These are phyloP conservation scores for Komagataella kurtzmanii DNA, from an alignment of 805 yeast genomes.

Conservation along the genomic window DNA sequence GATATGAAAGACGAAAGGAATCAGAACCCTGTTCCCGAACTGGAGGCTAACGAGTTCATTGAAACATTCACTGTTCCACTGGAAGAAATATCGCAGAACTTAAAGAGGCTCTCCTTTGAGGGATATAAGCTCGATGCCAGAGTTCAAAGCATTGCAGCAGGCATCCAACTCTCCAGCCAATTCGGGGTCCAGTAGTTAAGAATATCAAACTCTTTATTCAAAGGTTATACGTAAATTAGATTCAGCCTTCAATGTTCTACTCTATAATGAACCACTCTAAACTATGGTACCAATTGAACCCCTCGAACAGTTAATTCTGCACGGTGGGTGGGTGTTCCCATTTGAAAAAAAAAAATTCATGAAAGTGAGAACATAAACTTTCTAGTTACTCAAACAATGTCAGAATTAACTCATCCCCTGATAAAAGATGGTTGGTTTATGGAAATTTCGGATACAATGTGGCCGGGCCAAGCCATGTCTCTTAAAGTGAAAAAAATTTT, in stretches of 20 bases:
- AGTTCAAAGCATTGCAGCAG: slow-evolving; percentile 76
- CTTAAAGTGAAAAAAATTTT: slow-evolving; percentile 50
- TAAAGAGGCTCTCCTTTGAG: slow-evolving; percentile 37
- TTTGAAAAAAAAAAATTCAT: neutral
- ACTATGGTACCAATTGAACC: neutral
- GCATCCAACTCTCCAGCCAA: slow-evolving; percentile 42
- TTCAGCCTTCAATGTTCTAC: neutral
- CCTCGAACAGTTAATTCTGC: neutral
- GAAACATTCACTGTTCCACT: slow-evolving; percentile 75
- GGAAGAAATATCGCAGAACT: slow-evolving; percentile 35
- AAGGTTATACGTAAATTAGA: neutral
- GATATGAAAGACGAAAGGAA: slow-evolving; percentile 61
- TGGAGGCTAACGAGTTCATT: slow-evolving; percentile 88
- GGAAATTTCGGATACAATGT: slow-evolving; percentile 54
- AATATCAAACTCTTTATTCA: neutral
- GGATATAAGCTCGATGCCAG: slow-evolving; percentile 82
- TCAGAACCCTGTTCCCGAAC: slow-evolving; percentile 50
- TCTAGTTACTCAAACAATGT: slow-evolving; percentile 1
- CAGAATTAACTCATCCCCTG: slow-evolving; percentile 5
- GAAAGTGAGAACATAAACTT: neutral
- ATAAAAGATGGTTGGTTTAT: slow-evolving; percentile 62
- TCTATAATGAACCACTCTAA: too few species aligned
- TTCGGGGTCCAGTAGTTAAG: neutral
- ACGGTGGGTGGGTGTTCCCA: neutral
- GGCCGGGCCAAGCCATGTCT: slow-evolving; percentile 82